phyloP scores from a whole-genome alignment of 257 asterid species.

The Cinchona pubescens region DNA sequence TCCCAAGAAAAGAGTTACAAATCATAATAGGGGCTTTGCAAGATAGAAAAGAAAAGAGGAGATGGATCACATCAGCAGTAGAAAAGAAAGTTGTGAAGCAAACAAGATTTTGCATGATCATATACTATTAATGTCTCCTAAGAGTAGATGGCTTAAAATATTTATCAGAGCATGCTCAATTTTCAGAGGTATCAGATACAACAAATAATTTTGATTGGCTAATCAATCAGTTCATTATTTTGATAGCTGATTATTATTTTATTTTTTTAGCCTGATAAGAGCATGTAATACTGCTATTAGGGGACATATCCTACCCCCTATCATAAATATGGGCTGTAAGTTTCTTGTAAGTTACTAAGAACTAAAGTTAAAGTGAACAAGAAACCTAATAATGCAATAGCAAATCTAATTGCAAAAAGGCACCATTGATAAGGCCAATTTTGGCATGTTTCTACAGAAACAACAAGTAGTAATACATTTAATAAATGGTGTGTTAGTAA shows the following conservation, averaged over 20 bases:
- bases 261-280: neutral
- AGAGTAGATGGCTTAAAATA: too few relatives aligned
- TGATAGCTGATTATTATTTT: neutral
- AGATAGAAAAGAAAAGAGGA: neutral
- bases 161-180: too few relatives aligned
- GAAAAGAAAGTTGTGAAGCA: neutral
- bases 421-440: neutral
- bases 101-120: neutral
- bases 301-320: neutral
- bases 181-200: too few relatives aligned
- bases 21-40: neutral
- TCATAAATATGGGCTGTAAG: neutral
- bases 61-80: neutral
- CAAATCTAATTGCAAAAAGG: neutral
- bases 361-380: neutral
- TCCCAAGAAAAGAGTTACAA: neutral
- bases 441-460: conserved; percentile 3
- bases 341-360: too few relatives aligned
- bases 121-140: too few relatives aligned
- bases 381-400: neutral
- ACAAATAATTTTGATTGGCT: neutral
- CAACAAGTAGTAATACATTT: neutral
- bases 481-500: neutral
- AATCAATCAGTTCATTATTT: neutral
- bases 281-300: neutral